phyloP scores from a whole-genome alignment of 139 green algal species.

The Chlorella sp. region DNA sequence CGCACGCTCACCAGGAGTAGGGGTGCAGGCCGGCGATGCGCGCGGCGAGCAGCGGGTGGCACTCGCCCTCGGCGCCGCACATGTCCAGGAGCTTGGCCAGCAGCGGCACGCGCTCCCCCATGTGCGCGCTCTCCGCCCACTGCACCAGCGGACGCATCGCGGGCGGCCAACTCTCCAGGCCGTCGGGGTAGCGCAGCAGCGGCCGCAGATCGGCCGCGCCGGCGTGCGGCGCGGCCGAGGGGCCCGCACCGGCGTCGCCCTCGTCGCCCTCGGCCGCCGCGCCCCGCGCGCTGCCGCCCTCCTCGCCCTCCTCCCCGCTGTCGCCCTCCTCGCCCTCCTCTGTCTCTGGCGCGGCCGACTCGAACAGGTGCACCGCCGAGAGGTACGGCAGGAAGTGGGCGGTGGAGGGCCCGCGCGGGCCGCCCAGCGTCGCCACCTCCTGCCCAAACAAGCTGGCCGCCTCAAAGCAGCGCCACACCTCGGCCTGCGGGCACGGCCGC shows the following conservation, averaged over 20 bases:
- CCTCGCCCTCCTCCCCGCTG: background rate
- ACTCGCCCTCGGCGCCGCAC: background rate
- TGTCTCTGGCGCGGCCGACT: background rate
- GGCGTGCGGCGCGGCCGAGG: background rate
- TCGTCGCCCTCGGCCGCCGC: too few relatives aligned
- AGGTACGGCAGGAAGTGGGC: constrained; percentile 82
- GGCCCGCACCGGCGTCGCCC: background rate
- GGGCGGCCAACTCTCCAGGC: constrained; percentile 61
- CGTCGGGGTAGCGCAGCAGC: constrained; percentile 13
- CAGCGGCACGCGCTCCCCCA: constrained; percentile 70
- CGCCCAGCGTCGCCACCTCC: constrained; percentile 44
- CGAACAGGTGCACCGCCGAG: constrained; percentile 77
- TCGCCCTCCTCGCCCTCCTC: constrained; percentile 6
- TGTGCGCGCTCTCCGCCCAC: constrained; percentile 67
- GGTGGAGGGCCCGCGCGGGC: constrained; percentile 57
- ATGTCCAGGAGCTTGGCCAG: constrained; percentile 60
- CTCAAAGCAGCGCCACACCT: constrained; percentile 66
- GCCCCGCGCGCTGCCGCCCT: background rate
- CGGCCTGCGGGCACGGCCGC: constrained; percentile 25
- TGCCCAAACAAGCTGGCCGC: constrained; percentile 54
- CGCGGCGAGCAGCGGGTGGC: constrained; percentile 45
- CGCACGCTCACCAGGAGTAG: constrained; percentile 66
- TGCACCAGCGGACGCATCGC: constrained; percentile 66
- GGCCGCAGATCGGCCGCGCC: background rate
- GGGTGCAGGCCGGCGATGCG: constrained; percentile 75